These are phyloP conservation scores for Colletotrichum sp. DNA, from an alignment of 2,329 filamentous ascomycete genomes.

Conservation along the genomic window DNA sequence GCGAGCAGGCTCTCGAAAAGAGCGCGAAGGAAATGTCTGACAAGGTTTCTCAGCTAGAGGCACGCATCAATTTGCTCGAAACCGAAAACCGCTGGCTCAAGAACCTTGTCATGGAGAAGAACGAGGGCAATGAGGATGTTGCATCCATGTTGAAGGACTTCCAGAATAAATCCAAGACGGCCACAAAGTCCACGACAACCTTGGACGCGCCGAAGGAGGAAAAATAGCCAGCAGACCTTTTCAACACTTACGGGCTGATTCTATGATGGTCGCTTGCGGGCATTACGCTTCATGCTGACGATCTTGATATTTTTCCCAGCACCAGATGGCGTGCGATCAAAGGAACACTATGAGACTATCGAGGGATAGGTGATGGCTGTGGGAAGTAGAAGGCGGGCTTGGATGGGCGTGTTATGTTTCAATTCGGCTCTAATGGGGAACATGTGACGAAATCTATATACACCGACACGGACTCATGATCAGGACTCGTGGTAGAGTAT, in stretches of 20 bases:
- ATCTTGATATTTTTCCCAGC: not conserved
- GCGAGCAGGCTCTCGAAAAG: slow-evolving; percentile 83
- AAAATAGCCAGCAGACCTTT: not conserved
- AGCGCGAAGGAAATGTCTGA: slow-evolving; percentile 84
- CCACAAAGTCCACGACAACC: not conserved
- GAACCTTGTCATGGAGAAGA: slow-evolving; percentile 83
- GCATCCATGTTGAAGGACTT: slow-evolving; percentile 58
- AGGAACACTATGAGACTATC: not conserved
- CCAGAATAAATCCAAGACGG: slow-evolving; percentile 36
- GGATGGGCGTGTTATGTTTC: slow-evolving; percentile 6
- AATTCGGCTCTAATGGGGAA: not conserved
- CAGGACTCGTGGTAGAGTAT: slow-evolving; percentile 1
- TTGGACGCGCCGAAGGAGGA: slow-evolving; percentile 1
- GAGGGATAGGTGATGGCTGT: not conserved
- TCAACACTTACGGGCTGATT: not conserved
- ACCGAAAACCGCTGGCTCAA: slow-evolving; percentile 85
- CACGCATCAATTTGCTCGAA: slow-evolving; percentile 77
- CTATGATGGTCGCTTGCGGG: not conserved
- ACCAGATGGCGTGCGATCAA: not conserved
- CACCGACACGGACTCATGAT: slow-evolving; percentile 17
- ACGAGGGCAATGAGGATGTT: slow-evolving; percentile 64
- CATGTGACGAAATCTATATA: slow-evolving; percentile 10
- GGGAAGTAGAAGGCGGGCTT: not conserved
- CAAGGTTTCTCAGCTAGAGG: slow-evolving; percentile 75
- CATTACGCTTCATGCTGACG: slow-evolving; percentile 2